Percentiles rank a stretch among this genome's conserved stretches.
These are phyloP conservation scores for Microbotryum silenes-acaulis DNA, from an alignment of 1,284 basidiomycete genomes.

Conservation along the genomic window DNA sequence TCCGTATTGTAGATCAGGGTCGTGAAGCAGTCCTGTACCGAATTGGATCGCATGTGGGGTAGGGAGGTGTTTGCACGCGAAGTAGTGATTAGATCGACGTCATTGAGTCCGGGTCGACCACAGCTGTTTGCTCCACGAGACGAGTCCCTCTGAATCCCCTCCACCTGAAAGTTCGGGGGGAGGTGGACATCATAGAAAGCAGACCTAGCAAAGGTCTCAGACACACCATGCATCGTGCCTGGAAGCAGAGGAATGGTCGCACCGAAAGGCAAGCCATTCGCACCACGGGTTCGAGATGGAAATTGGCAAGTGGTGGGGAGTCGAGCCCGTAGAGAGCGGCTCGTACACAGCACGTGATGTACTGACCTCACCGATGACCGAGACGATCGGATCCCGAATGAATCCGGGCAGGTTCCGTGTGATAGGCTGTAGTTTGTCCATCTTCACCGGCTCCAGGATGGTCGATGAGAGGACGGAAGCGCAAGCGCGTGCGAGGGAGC, in stretches of 20 bases:
- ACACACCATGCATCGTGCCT: background rate
- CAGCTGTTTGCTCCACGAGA: background rate
- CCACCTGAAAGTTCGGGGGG: background rate
- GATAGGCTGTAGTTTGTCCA: constrained; percentile 32
- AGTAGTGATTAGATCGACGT: no score
- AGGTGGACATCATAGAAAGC: background rate
- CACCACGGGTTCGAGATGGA: background rate
- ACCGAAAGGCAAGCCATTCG: background rate
- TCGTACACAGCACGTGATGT: background rate
- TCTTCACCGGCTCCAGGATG: background rate
- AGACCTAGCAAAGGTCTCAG: background rate
- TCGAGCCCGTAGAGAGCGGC: background rate
- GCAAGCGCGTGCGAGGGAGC: background rate
- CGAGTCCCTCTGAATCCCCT: background rate
- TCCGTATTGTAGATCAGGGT: constrained; percentile 83
- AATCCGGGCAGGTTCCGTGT: constrained; percentile 63
- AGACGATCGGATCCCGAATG: constrained; percentile 67
- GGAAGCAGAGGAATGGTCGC: background rate
- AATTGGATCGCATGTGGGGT: background rate
- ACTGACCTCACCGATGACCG: constrained; percentile 69
- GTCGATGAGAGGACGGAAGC: background rate
- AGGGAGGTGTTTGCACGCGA: background rate
- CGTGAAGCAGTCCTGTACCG: constrained; percentile 71
- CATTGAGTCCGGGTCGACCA: background rate
- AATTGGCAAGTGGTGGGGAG: no score